Base-by-base conservation (phyloP, 164 flowering plant species). In the Protea cynaroides region DNA sequence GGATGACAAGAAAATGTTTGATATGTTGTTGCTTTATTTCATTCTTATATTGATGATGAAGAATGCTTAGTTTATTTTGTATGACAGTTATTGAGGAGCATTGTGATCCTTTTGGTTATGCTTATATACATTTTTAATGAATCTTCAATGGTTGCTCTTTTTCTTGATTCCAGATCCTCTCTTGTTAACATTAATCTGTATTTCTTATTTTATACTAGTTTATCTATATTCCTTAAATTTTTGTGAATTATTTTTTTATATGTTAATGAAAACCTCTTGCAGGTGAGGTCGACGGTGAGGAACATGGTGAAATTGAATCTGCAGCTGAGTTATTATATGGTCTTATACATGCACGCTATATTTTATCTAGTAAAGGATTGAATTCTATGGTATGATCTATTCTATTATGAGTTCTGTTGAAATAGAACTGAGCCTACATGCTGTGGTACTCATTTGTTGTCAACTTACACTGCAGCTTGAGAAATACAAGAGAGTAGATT, bases 261-360 rank as follows among this genome's bases (percentile, higher is more conserved):
- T 6, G 19, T 56, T 9, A 19, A 19, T 71, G 61, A 24, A 38
- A 50, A 40, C 73, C 13, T 56, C 25, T 25, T 64, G 25, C 64
- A 89, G 96, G 86, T 65, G 96, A 89, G 70, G 77, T 85, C 79
- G 88, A 85, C 67, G 86, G 90, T n/a, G 96, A 86, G 65, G 92
- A 89, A 65, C 92, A 86, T 67, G 83, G 81, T 78, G 96, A 89
- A 69, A 83, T 85, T 62, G 96, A 89, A 78, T 82, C 92, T 59
- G 92, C 96, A 56, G 96, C 96, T 1, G 92, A 89, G 81, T 82
- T 89, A 81, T 68, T 89, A 40, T 89, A 89, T 69, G 92, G 96
- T 68, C 83, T 89, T 44, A 85, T 89, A 70, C 96, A 89, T 77
- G 90, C 84, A 13, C 78, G 96, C 7, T 89, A 89, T 74, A 83